Evolutionary conservation across 805 yeast genomes (phyloP), one percentile per base, ranked within the genome.

Genomic region (Cyberlindnera bimundalis): DNA sequence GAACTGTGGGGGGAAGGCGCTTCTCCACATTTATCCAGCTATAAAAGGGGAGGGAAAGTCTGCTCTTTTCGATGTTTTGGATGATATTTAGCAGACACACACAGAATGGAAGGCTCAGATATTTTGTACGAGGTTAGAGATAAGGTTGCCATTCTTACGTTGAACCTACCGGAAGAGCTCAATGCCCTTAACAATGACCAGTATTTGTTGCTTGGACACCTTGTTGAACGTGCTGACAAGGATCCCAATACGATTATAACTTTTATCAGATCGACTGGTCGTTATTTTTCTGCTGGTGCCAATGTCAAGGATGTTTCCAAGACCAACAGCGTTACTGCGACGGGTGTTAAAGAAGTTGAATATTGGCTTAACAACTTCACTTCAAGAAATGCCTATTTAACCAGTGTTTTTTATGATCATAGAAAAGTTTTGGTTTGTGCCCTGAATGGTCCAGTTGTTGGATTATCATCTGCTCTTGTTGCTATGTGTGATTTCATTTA

Each of bases 391-490:
- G 72, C 79, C 20, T 79, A 73, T 53, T 63, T 88, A 40, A 80
- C 93, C 5, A 75, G 79, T 48, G 67, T 81, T 28, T 78, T 85
- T 58, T 75, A 77, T 48, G 74, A 78, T 53, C 96, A 88, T 62
- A 63, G 71, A 9, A 88, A 88, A 58, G 68, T 86, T 8, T 64
- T 88, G 27, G 79, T 79, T 20, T 76, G 78, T 32, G 90, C 88
- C 4, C 68, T 88, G 42, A 88, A 88, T 58, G 96, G 96, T 0
- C 96, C 96, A 0, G 95, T 79, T 5, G 74, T 88, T 43, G 96
- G 96, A 0, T 70, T 88, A 43, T 68, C 80, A 24, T 78, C 90
- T 2, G 88, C 89, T 0, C 60, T 88, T 38, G 80, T 86, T 11
- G 75, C 82, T n/a, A 64, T 84, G 39, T 78, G 84, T 61, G 96